Evolutionary conservation across 371 early-diverging fungal genomes (phyloP).

Genomic region (Coemansia sp.): DNA sequence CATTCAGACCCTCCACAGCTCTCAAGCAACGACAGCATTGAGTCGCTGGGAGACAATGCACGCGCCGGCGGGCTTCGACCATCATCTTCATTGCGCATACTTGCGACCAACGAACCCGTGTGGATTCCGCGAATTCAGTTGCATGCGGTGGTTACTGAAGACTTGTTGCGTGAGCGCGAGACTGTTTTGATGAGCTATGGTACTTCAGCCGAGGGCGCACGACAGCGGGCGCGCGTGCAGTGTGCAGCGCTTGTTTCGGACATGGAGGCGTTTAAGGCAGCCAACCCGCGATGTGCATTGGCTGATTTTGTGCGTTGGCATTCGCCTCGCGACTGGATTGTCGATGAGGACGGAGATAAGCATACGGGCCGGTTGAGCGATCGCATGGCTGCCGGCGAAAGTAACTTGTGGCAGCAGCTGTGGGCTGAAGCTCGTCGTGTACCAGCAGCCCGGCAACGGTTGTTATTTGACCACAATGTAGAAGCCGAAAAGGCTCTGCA

Average conservation of each 20-base stretch:
- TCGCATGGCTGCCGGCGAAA: conserved; percentile 71
- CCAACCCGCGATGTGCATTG: conserved; percentile 74
- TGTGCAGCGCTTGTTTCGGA: conserved; percentile 79
- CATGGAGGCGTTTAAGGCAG: conserved; percentile 83
- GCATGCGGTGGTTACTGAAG: conserved; percentile 84
- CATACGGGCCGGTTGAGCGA: conserved; percentile 63
- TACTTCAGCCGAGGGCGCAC: conserved; percentile 67
- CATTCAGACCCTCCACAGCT: conserved; percentile 4
- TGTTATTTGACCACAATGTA: conserved; percentile 69
- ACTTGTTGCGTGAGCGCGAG: conserved; percentile 82
- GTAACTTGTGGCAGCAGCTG: conserved; percentile 83
- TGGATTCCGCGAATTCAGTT: conserved; percentile 74
- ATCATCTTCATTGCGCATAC: conserved; percentile 52
- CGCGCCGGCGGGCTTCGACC: conserved; percentile 36
- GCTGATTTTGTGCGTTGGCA: conserved; percentile 96
- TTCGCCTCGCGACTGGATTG: conserved; percentile 85
- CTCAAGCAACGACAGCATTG: neutral
- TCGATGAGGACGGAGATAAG: conserved; percentile 40
- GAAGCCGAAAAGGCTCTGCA: conserved; percentile 76
- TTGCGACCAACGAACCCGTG: conserved; percentile 61
- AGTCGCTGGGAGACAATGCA: conserved; percentile 8
- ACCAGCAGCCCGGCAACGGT: conserved; percentile 72
- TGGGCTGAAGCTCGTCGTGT: conserved; percentile 75
- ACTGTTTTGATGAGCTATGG: conserved; percentile 74
- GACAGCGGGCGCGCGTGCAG: conserved; percentile 74